These are phyloP conservation scores for Wickerhamomyces canadensis DNA, from an alignment of 805 yeast species.

Conservation along the genomic window DNA sequence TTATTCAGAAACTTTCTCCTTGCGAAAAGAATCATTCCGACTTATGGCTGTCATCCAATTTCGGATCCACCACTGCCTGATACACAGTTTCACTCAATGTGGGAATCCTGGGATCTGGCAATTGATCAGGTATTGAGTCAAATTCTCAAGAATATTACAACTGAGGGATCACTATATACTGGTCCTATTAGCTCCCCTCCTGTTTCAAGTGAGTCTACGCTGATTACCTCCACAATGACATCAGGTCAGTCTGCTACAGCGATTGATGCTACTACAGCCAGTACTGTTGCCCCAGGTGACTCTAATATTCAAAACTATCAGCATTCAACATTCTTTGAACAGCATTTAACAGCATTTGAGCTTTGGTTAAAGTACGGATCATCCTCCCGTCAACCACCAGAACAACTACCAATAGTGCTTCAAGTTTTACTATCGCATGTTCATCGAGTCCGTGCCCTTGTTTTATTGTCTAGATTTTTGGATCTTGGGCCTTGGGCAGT, in stretches of 20 bases:
- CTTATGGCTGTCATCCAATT: constrained; percentile 87
- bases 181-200: constrained; percentile 18
- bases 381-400: constrained; percentile 81
- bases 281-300: constrained; percentile 5
- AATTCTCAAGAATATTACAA: constrained; percentile 41
- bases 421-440: constrained; percentile 93
- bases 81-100: constrained; percentile 79
- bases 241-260: constrained; percentile 8
- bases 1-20: constrained; percentile 85
- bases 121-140: constrained; percentile 88
- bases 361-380: constrained; percentile 92
- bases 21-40: constrained; percentile 92
- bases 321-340: constrained; percentile 93
- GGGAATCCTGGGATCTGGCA: constrained; percentile 98
- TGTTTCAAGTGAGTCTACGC: neutral
- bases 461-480: constrained; percentile 74
- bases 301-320: constrained; percentile 51
- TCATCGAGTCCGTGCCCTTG: constrained; percentile 85
- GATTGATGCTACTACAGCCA: constrained; percentile 1
- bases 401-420: constrained; percentile 87
- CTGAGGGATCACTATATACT: constrained; percentile 23
- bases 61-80: constrained; percentile 93
- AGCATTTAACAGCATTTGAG: constrained; percentile 93
- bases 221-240: constrained; percentile 1
- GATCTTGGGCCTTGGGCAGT: constrained; percentile 99